Base-by-base conservation (phyloP, 257 asterid genomes). In the Nicotiana benthamiana region DNA sequence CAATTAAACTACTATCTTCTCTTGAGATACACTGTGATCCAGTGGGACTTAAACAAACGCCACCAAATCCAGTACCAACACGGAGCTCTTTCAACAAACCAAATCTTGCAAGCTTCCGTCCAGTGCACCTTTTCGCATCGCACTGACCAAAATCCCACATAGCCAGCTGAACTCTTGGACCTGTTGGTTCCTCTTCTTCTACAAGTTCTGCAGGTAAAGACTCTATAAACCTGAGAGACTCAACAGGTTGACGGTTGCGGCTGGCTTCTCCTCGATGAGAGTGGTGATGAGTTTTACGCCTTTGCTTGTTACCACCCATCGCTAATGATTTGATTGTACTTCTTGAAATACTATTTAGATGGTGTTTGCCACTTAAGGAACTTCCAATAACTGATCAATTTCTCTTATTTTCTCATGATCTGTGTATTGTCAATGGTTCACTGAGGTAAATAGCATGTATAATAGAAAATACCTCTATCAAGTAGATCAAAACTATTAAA, bases 101-200 rank as follows among this genome's bases (percentile, higher is more conserved):
- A 83, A 95, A 95, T 86, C 99, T 90, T 36, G 99, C 94, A 87
- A 95, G 99, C 86, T 95, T 95, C 83, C 99, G 96, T 22, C 98
- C 99, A 1, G 99, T 93, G 87, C 99, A 95, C 88, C 90, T 94
- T 92, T 95, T 95, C 17, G 97, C 92, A 87, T 95, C 99, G 72
- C 99, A 95, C 84, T 95, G 99, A 15, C 94, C 97, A 84, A 95
- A 95, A 90, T 95, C 99, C 99, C 99, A 95, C 99, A 95, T 92
- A 80, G 99, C 98, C 56, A 95, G 96, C 87, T 93, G 96, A 89
- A 95, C 83, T 34, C 85, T 84, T 46, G 91, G 94, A 80, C 81
- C 86, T 56, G 75, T 84, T 74, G 63, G 87, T 87, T 82, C 90
- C 54, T 83, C 97, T 61, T 86, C 97, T 75, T 88, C 96, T 52